phyloP scores from a whole-genome alignment of 1,139 yeast species.

The Trichomonascaceae sp. region DNA sequence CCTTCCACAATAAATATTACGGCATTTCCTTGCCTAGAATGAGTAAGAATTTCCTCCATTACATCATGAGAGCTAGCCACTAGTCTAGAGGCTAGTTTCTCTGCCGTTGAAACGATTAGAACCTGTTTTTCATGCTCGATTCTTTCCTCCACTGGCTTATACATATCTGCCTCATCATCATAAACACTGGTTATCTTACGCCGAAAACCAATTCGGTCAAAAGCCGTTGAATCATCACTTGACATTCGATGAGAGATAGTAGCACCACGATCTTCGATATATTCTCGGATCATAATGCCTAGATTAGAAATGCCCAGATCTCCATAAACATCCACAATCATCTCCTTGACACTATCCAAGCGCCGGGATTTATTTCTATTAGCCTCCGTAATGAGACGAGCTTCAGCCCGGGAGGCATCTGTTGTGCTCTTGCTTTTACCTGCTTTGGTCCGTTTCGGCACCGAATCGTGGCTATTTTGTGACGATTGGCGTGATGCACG shows the following conservation, averaged over 20 bases:
- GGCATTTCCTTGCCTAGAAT: neutral
- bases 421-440: neutral
- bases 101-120: slow-evolving; percentile 14
- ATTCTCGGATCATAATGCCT: slow-evolving; percentile 10
- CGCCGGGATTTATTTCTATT: slow-evolving; percentile 5
- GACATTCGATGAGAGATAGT: neutral
- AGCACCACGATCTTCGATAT: slow-evolving; percentile 5
- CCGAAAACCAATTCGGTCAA: slow-evolving; percentile 12
- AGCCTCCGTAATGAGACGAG: neutral
- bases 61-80: neutral
- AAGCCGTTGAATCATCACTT: slow-evolving; percentile 4
- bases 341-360: slow-evolving; percentile 14
- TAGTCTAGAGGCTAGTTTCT: slow-evolving; percentile 6
- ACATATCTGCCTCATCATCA: slow-evolving; percentile 18
- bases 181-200: slow-evolving; percentile 18
- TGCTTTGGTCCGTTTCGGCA: neutral
- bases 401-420: neutral
- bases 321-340: slow-evolving; percentile 16
- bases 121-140: slow-evolving; percentile 15
- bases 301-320: slow-evolving; percentile 6
- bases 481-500: neutral
- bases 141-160: slow-evolving; percentile 14
- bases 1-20: slow-evolving; percentile 25
- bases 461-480: neutral
- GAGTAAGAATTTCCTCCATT: neutral